Percentiles rank a stretch among this genome's conserved stretches.
Conservation (phyloP, 192 early-diverging fungal genomes). For the Dispira parvispora region DNA sequence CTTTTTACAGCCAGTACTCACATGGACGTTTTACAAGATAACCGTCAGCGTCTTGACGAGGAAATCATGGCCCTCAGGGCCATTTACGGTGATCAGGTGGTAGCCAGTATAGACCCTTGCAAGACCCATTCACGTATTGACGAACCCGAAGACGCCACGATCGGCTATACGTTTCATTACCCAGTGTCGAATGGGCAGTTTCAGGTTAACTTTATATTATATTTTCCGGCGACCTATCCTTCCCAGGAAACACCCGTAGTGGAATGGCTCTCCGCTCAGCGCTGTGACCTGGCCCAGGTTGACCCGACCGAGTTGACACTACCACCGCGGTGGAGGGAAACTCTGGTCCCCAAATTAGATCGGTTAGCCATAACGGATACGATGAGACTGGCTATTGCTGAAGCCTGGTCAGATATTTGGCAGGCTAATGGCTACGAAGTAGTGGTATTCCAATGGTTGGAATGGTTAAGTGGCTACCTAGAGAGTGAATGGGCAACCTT, state of each 20-base stretch:
- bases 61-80: slow-evolving; percentile 27
- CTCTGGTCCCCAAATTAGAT: slow-evolving; percentile 12
- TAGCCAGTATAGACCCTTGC: slow-evolving; percentile 9
- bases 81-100: slow-evolving; percentile 23
- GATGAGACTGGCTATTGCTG: slow-evolving; percentile 16
- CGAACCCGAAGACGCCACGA: neutral
- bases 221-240: slow-evolving; percentile 25
- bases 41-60: slow-evolving; percentile 24
- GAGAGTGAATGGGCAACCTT: slow-evolving; percentile 9
- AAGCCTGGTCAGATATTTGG: slow-evolving; percentile 19
- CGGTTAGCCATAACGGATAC: slow-evolving; percentile 11
- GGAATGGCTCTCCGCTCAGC: slow-evolving; percentile 20
- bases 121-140: neutral
- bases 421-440: slow-evolving; percentile 1
- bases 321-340: slow-evolving; percentile 16
- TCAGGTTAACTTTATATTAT: slow-evolving; percentile 18
- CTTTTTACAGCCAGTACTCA: too few relatives aligned
- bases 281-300: neutral
- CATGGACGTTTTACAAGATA: slow-evolving; percentile 12
- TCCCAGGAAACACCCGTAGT: slow-evolving; percentile 20
- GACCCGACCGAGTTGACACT: slow-evolving; percentile 4
- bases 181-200: slow-evolving; percentile 17
- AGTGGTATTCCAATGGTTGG: slow-evolving; percentile 24
- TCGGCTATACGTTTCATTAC: slow-evolving; percentile 16
- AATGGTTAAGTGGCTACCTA: slow-evolving; percentile 22